Conservation (phyloP, 169 alveolate genomes). For the Babesia caballi region DNA sequence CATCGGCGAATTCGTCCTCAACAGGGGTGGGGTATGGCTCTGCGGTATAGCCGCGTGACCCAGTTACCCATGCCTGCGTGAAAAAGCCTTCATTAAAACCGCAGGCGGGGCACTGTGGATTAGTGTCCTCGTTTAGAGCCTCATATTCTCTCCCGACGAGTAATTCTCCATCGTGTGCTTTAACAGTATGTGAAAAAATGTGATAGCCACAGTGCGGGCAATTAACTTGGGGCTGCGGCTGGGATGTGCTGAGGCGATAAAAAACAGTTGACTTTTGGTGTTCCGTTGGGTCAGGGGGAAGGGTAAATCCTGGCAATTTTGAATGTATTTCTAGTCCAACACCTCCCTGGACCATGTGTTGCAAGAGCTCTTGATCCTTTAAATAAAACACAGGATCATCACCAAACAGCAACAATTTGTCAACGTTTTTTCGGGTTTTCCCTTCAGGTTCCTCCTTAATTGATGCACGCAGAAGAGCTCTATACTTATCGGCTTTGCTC, state of each 20-base stretch:
- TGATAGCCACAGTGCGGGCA: constrained; percentile 40
- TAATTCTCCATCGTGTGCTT: constrained; percentile 32
- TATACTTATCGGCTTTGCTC: not conserved
- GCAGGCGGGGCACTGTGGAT: constrained; percentile 27
- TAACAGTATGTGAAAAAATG: constrained; percentile 20
- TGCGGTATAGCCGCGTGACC: constrained; percentile 35
- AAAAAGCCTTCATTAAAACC: not conserved
- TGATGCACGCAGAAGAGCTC: not conserved
- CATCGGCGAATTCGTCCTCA: constrained; percentile 38
- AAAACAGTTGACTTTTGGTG: constrained; percentile 19
- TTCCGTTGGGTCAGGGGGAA: constrained; percentile 19
- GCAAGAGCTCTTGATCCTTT: constrained; percentile 36
- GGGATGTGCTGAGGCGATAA: constrained; percentile 31
- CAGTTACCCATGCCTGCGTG: constrained; percentile 24
- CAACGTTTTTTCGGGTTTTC: not conserved
- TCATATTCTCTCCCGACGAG: constrained; percentile 5
- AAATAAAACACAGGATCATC: constrained; percentile 35
- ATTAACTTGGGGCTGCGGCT: constrained; percentile 21
- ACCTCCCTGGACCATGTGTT: constrained; percentile 19
- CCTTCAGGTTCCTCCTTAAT: not conserved
- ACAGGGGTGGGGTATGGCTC: constrained; percentile 43
- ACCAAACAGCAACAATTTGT: constrained; percentile 28
- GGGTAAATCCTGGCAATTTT: constrained; percentile 32
- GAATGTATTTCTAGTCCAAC: constrained; percentile 35
- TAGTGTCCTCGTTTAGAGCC: not conserved